Evolutionary conservation across 2,329 filamentous ascomycete species (phyloP).

Genomic region (Aspergillus luchuensis): DNA sequence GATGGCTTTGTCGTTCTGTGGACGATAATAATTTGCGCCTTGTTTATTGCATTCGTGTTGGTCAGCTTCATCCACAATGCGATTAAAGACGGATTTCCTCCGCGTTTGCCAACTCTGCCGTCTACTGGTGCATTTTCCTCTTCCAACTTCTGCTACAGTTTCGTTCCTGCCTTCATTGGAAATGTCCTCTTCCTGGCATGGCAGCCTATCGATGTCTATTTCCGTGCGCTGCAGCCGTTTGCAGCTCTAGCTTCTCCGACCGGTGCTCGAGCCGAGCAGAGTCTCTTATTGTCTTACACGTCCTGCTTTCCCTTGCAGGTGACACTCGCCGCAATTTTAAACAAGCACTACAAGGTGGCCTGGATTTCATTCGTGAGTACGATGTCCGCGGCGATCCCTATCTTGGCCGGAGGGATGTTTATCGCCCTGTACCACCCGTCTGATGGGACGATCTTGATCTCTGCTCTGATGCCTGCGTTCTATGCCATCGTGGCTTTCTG

Average conservation of each 20-base stretch:
- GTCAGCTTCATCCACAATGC: conserved; percentile 74
- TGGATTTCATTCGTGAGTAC: conserved; percentile 58
- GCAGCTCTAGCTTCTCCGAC: conserved; percentile 54
- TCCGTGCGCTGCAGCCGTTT: conserved; percentile 62
- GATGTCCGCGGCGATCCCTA: conserved; percentile 55
- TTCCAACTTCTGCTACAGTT: conserved; percentile 83
- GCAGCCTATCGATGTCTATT: conserved; percentile 62
- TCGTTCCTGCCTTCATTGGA: conserved; percentile 61
- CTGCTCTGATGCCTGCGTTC: conserved; percentile 72
- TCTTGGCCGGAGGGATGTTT: conserved; percentile 64
- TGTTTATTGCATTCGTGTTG: conserved; percentile 71
- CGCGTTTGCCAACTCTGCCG: conserved; percentile 65
- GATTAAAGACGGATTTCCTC: conserved; percentile 70
- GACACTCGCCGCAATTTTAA: conserved; percentile 55
- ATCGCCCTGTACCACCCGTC: conserved; percentile 60
- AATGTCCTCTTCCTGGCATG: conserved; percentile 61
- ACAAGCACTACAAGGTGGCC: conserved; percentile 61
- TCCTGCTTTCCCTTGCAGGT: conserved; percentile 55
- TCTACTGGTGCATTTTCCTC: conserved; percentile 70
- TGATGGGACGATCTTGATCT: conserved; percentile 58
- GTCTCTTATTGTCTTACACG: conserved; percentile 60
- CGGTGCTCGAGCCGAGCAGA: conserved; percentile 57
- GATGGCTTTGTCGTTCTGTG: conserved; percentile 67
- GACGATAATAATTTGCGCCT: conserved; percentile 59
- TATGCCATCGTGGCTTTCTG: conserved; percentile 73